Percentiles rank a stretch among this genome's conserved stretches.
Evolutionary conservation across 371 early-diverging fungal species (phyloP).

Genomic region (Apophysomyces trapeziformis): DNA sequence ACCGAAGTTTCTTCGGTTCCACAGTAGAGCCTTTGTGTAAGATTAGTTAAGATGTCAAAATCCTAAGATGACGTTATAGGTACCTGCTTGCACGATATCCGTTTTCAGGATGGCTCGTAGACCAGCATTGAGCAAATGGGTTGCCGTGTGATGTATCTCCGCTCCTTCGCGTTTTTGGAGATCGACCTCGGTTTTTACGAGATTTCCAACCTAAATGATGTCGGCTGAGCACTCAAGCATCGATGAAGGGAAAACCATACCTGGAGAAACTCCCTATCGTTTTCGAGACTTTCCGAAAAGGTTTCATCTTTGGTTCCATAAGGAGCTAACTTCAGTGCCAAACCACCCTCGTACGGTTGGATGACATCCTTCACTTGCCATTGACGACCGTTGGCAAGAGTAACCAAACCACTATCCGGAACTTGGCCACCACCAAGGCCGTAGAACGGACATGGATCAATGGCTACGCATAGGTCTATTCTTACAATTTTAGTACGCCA

Average conservation of each 20-base stretch:
- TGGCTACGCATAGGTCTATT: constrained; percentile 51
- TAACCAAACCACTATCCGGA: constrained; percentile 62
- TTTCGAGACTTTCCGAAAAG: constrained; percentile 25
- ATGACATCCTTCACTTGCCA: constrained; percentile 59
- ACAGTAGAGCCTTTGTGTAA: constrained; percentile 61
- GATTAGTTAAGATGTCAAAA: neutral
- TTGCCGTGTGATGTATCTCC: constrained; percentile 80
- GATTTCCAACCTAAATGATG: constrained; percentile 30
- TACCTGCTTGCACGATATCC: constrained; percentile 73
- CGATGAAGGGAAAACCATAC: constrained; percentile 11
- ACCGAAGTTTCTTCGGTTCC: constrained; percentile 64
- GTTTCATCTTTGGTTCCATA: constrained; percentile 5
- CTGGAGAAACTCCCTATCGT: constrained; percentile 50
- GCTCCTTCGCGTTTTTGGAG: constrained; percentile 57
- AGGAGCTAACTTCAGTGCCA: constrained; percentile 38
- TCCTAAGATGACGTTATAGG: neutral
- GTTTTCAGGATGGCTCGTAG: constrained; percentile 61
- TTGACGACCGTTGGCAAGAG: constrained; percentile 48
- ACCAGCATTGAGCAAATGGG: constrained; percentile 76
- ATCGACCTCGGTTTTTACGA: constrained; percentile 58
- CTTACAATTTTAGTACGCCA: constrained; percentile 16
- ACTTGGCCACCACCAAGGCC: constrained; percentile 79
- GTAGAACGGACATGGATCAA: constrained; percentile 79
- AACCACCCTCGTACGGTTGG: constrained; percentile 61
- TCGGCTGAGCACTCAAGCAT: neutral